Evolutionary conservation across 106 monocot species (phyloP).

Genomic region (Phalaenopsis equestris): DNA sequence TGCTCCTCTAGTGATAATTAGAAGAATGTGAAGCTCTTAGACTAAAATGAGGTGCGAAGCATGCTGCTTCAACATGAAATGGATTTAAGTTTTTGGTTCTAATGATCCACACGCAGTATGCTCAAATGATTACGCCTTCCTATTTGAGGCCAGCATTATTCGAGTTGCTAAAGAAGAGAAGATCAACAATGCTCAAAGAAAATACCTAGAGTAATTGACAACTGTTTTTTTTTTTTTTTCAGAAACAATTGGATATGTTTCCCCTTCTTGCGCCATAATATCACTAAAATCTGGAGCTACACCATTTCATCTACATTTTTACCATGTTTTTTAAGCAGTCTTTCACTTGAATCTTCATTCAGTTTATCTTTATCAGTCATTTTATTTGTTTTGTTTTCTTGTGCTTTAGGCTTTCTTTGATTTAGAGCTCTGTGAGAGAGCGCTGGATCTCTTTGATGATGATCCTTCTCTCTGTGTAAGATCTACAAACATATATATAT

Average conservation of each 20-base stretch:
- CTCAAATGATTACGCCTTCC: constrained; percentile 27
- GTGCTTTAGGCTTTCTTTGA: constrained; percentile 57
- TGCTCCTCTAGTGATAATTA: no score
- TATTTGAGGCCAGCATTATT: constrained; percentile 77
- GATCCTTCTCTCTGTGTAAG: constrained; percentile 70
- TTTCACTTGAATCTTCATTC: background rate
- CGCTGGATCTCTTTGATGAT: constrained; percentile 80
- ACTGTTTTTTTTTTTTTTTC: constrained; percentile 59
- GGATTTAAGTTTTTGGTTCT: constrained; percentile 21
- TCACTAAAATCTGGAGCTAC: background rate
- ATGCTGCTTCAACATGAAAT: background rate
- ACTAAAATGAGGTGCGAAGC: no score
- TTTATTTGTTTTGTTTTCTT: background rate
- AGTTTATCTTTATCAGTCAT: background rate
- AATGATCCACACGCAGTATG: constrained; percentile 43
- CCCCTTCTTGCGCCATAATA: background rate
- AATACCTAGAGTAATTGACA: constrained; percentile 51
- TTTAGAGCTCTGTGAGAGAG: constrained; percentile 77
- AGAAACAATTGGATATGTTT: constrained; percentile 87
- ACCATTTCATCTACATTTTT: background rate
- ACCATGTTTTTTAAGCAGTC: background rate
- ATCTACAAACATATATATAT: background rate
- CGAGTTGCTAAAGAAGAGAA: constrained; percentile 59
- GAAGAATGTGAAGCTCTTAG: no score
- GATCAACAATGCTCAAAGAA: constrained; percentile 51